These are phyloP conservation scores for Floccularia luteovirens DNA, from an alignment of 768 basidiomycete genomes.

Conservation along the genomic window DNA sequence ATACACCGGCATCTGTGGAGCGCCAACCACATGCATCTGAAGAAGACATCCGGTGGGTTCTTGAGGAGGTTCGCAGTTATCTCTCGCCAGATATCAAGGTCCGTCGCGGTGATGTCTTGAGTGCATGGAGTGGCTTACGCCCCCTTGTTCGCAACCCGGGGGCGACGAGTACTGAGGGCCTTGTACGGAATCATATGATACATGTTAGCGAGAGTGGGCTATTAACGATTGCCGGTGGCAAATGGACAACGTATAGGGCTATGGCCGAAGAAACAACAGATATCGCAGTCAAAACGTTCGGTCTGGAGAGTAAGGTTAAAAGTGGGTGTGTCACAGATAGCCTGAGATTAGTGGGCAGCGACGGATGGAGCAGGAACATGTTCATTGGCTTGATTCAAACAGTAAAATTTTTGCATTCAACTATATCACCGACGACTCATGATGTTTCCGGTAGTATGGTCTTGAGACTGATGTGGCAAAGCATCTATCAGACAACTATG, in stretches of 20 bases:
- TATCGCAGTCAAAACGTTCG: slow-evolving; percentile 73
- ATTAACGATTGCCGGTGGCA: slow-evolving; percentile 93
- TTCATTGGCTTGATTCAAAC: slow-evolving; percentile 93
- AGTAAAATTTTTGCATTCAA: slow-evolving; percentile 31
- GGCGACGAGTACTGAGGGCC: slow-evolving; percentile 64
- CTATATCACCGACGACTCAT: background rate
- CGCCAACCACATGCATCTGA: slow-evolving; percentile 77
- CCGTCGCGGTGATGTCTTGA: slow-evolving; percentile 88
- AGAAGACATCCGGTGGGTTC: slow-evolving; percentile 95
- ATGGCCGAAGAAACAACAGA: slow-evolving; percentile 97
- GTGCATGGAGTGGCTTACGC: slow-evolving; percentile 90
- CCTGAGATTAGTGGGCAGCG: slow-evolving; percentile 82
- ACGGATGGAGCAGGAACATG: slow-evolving; percentile 95
- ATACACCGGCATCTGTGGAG: slow-evolving; percentile 67
- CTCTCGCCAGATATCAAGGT: slow-evolving; percentile 91
- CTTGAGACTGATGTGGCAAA: slow-evolving; percentile 88
- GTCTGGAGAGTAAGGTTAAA: slow-evolving; percentile 43
- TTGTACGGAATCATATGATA: slow-evolving; percentile 93
- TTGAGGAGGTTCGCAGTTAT: slow-evolving; percentile 89
- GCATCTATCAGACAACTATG: slow-evolving; percentile 90
- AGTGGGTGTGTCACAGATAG: slow-evolving; percentile 68
- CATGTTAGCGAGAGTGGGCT: slow-evolving; percentile 74
- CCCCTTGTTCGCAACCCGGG: slow-evolving; percentile 82
- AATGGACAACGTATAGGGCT: slow-evolving; percentile 96
- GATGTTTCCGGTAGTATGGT: slow-evolving; percentile 53